These are phyloP conservation scores for Fragaria ananassa DNA, from an alignment of 306 rosid genomes.

Conservation along the genomic window DNA sequence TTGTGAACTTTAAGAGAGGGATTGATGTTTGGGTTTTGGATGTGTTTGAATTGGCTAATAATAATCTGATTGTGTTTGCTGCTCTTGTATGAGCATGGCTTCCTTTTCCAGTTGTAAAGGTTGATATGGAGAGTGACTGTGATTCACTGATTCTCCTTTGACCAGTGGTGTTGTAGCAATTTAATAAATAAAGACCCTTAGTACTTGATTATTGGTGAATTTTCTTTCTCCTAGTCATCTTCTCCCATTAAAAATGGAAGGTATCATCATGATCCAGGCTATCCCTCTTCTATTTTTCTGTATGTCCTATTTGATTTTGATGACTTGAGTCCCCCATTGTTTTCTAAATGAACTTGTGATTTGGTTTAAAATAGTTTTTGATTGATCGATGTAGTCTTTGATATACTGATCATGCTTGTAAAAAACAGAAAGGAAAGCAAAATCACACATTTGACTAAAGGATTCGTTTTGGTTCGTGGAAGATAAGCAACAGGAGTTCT, in stretches of 20 bases:
- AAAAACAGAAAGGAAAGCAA: neutral
- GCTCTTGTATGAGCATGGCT: constrained; percentile 4
- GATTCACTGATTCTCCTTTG: neutral
- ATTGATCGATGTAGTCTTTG: neutral
- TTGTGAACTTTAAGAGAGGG: neutral
- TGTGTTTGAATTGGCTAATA: neutral
- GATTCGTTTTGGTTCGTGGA: no score
- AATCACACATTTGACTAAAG: neutral
- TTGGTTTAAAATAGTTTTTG: neutral
- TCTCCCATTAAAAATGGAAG: neutral
- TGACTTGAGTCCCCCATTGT: neutral
- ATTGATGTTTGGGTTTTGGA: neutral
- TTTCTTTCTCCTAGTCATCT: constrained; percentile 1
- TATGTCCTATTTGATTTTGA: neutral
- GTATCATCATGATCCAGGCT: neutral
- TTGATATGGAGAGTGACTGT: constrained; percentile 1
- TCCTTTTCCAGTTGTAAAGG: neutral
- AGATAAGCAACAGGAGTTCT: no score
- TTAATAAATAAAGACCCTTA: neutral
- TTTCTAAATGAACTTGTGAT: neutral
- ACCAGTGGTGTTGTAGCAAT: neutral
- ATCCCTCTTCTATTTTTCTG: neutral
- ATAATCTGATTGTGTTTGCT: neutral
- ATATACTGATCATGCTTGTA: neutral
- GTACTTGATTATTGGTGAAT: neutral